Evolutionary conservation across 441 rosid species (phyloP).

Genomic region (Theobroma grandiflorum): DNA sequence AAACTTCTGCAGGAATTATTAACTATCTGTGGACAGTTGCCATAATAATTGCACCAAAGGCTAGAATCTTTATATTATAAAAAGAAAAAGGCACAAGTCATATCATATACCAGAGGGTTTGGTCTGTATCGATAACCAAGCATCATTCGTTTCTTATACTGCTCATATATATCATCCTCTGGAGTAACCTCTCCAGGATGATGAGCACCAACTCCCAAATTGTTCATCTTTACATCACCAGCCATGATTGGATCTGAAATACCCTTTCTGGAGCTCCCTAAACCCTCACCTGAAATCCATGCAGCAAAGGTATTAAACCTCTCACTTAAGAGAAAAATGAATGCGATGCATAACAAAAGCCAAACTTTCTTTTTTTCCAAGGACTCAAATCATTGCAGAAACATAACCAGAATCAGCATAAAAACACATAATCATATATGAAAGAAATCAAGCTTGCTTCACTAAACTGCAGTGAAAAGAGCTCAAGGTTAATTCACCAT

Average conservation of each 20-base stretch:
- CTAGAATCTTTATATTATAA: not conserved
- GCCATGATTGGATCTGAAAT: conserved; percentile 94
- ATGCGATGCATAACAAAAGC: not conserved
- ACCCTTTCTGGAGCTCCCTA: conserved; percentile 88
- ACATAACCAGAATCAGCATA: not conserved
- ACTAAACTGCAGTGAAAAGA: not conserved
- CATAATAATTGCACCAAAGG: not conserved
- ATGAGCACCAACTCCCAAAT: conserved; percentile 94
- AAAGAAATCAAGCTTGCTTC: not conserved
- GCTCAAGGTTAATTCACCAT: not conserved
- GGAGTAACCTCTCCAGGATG: conserved; percentile 89
- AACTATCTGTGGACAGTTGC: not conserved
- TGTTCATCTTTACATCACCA: conserved; percentile 79
- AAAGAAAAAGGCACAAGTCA: not conserved
- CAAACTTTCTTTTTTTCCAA: not conserved
- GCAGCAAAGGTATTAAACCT: conserved; percentile 22
- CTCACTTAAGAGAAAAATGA: not conserved
- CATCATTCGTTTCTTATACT: conserved; percentile 99
- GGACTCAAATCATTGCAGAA: not conserved
- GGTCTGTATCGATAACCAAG: conserved; percentile 95
- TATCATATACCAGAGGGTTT: conserved; percentile 77
- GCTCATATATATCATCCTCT: conserved; percentile 97
- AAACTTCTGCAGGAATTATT: not conserved
- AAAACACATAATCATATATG: not conserved
- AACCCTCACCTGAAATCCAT: conserved; percentile 89